Base-by-base conservation (phyloP, 331 rosid species). In the Erythrophleum ivorense region DNA sequence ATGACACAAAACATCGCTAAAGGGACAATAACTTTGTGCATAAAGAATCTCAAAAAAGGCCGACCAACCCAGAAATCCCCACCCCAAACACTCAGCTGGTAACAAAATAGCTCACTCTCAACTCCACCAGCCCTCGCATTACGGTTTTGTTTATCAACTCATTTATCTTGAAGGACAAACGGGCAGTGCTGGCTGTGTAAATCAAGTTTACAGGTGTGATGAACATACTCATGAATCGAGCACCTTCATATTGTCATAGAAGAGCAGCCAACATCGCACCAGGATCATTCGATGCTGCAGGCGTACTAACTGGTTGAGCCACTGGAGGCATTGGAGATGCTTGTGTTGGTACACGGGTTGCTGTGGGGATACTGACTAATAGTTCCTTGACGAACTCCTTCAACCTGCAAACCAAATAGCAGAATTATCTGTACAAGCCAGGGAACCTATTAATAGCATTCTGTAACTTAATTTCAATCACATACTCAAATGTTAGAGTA, bases 221-320 rank as follows among this genome's bases (percentile, higher is more conserved):
- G 87, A 85, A 87, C 87, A 89, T 81, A 77, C 72, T 70, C 87
- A 66, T 48, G 80, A 73, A 59, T 76, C 68, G 75, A 75, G 77
- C 63, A 75, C 76, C 75, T 84, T 81, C 33, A 62, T 34, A 66
- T 66, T 78, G 77, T 94, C 91, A 96, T 86, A 96, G 88, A 82
- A 96, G 88, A 78, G 98, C 98, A 9, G 99, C 99, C 80, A 96
- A 91, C 90, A 90, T 72, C 19, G 99, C 98, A 78, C 99, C 99
- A 0, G 99, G 99, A 79, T 94, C 99, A 2, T 87, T 84, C 79
- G 80, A 69, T 81, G 94, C 88, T 40, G 89, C 77, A 0, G 90
- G 88, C 16, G 89, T 50, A 82, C 83, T 81, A 40, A 83, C 45
- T 9, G 90, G 92, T 81, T 89, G 97, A 65, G 79, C 89, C 73